Evolutionary conservation across 805 yeast species (phyloP), one percentile per base, ranked within the genome.

Genomic region (Candida maesae): DNA sequence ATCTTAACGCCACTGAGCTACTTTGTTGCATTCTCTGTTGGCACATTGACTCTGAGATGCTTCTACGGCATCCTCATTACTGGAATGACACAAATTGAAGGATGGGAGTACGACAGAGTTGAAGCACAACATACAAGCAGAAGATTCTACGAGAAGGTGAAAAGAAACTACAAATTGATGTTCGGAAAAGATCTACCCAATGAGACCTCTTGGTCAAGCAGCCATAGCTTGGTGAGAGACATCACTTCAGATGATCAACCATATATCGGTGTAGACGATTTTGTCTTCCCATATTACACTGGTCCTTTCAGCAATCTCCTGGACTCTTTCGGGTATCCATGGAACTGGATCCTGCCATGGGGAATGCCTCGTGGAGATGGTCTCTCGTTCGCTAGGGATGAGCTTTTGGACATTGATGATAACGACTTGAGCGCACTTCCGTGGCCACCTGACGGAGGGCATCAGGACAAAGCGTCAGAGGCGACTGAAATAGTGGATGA

Each of bases 381-480:
- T 0, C 55, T 74, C 37, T 54, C 54, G 1, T 89, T 79, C 47
- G 62, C 61, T 6, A 79, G 73, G 45, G 77, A 77, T 47, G 86
- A 81, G 33, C 61, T 67, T 25, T 57, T 72, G 14, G 72, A 67
- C 11, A 56, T 58, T 20, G 65, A 65, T 4, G 75, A 68, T 18
- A 76, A 74, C 41, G 84, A 81, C 51, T 74, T 84, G 45, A 62
- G 82, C 38, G 74, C 77, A 1, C 64, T 83, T 29, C 93, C 96
- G 2, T 91, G 97, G 95, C 99, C 99, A 1, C 95, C 96, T 1
- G 95, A 88, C 63, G 89, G 87, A 6, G 80, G 80, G 1, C 68
- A 72, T 50, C 70, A 65, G 37, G 71, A 61, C 28, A 35, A 25
- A 18, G 16, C 38, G 24, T 19, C n/a, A 14, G 24, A 13, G 2